Base-by-base conservation (phyloP, 331 rosid species). In the Pyrus hybrid region DNA sequence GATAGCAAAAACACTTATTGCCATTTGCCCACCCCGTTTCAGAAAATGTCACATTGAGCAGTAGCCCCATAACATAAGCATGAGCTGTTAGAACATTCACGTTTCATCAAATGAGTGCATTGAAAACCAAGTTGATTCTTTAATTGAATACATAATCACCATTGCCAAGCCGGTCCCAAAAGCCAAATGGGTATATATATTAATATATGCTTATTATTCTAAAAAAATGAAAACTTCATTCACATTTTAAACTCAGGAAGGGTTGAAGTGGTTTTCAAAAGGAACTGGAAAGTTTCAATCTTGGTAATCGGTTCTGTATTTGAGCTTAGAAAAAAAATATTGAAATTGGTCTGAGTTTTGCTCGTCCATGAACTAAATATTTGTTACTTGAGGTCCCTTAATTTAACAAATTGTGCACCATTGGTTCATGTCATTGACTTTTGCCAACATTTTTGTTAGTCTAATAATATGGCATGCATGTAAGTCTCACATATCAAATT, bases 41-140 rank as follows among this genome's bases (percentile, higher is more conserved):
- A 69, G 56, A 58, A 82, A 68, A 16, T 63, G 79, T 86, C 85
- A 28, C 62, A 79, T 61, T 83, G 84, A 77, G 67, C 70, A 54
- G 67, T 67, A 54, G 72, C 72, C 80, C 61, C 68, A 62, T 74
- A 43, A 61, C 60, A 41, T 41, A 41, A 41, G 45, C 22, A 67
- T 25, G 60, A 68, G 77, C 80, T 17, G 71, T 68, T 87, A 80
- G 32, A 63, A 86, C 80, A 67, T 80, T 81, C 91, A 79, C 79
- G 82, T 85, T 86, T 67, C 47, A 76, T 57, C 49, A 65, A 89
- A 81, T 78, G 86, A 74, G 77, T 81, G 72, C 76, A 67, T 65
- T 68, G 82, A 79, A 78, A 80, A 74, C 78, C 13, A 71, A 47
- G 80, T 78, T 73, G 51, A 66, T 60, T 74, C 13, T 25, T 66